phyloP scores from a whole-genome alignment of 1,284 basidiomycete species.

The Moesziomyces globuligerus region DNA sequence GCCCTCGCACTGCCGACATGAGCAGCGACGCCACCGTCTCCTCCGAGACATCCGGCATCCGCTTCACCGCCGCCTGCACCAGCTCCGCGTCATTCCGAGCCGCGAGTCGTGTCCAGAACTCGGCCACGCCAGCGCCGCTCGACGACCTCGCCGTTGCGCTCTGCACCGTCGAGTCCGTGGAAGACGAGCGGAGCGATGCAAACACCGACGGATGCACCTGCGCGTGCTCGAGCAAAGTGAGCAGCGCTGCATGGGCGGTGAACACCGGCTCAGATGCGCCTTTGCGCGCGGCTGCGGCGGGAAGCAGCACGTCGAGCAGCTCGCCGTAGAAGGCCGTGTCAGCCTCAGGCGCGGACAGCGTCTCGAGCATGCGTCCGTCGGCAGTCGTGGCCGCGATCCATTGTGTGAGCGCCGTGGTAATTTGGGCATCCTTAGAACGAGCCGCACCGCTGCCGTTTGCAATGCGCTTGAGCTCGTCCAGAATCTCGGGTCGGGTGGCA shows the following conservation, averaged over 20 bases:
- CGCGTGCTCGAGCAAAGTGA: constrained; percentile 16
- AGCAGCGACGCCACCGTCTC: constrained; percentile 23
- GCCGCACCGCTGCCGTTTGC: constrained; percentile 3
- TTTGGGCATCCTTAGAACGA: constrained; percentile 8
- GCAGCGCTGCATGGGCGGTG: constrained; percentile 14
- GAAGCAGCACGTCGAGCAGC: constrained; percentile 27
- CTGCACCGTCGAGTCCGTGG: neutral
- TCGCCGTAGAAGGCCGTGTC: constrained; percentile 21
- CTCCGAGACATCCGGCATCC: constrained; percentile 29
- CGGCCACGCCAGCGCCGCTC: constrained; percentile 11
- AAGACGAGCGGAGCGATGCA: constrained; percentile 9
- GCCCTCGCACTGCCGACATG: constrained; percentile 18
- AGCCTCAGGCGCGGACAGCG: constrained; percentile 25
- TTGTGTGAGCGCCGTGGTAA: constrained; percentile 7
- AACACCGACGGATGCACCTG: constrained; percentile 34
- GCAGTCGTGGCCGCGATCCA: constrained; percentile 24
- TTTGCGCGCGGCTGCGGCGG: constrained; percentile 18
- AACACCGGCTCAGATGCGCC: constrained; percentile 1
- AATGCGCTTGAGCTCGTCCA: constrained; percentile 22
- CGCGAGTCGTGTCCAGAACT: constrained; percentile 30
- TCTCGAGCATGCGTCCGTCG: constrained; percentile 37
- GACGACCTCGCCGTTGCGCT: constrained; percentile 6
- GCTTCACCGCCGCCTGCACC: constrained; percentile 19
- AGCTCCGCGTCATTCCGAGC: constrained; percentile 27
- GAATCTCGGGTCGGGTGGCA: constrained; percentile 13